phyloP scores from a whole-genome alignment of 2,329 filamentous ascomycete species.

The Cercospora zeae-maydis region DNA sequence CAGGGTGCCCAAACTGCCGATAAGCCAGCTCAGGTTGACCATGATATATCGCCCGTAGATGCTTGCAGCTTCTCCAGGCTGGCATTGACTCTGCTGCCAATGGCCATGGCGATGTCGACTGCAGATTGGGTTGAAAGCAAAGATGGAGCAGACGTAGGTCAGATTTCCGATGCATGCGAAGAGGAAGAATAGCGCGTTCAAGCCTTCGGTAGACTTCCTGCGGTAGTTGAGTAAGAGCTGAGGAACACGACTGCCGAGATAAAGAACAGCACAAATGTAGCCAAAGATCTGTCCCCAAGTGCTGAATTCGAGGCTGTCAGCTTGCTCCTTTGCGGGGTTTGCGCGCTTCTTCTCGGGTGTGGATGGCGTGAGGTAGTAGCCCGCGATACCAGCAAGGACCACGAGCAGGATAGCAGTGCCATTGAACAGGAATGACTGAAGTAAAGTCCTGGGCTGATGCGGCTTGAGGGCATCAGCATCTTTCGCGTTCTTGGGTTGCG shows the following conservation, averaged over 20 bases:
- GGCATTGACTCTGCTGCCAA: slow-evolving; percentile 50
- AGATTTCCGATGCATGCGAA: slow-evolving; percentile 95
- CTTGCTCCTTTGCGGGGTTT: slow-evolving; percentile 38
- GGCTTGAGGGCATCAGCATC: slow-evolving; percentile 38
- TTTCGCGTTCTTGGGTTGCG: slow-evolving; percentile 41
- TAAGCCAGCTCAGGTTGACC: slow-evolving; percentile 86
- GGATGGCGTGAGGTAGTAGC: slow-evolving; percentile 72
- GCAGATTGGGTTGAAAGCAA: slow-evolving; percentile 81
- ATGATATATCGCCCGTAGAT: slow-evolving; percentile 80
- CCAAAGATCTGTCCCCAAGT: slow-evolving; percentile 84
- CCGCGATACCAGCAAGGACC: slow-evolving; percentile 73
- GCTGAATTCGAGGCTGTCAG: slow-evolving; percentile 62
- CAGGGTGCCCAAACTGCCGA: slow-evolving; percentile 84
- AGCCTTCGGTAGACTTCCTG: slow-evolving; percentile 87
- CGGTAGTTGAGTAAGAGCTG: slow-evolving; percentile 90
- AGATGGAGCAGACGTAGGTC: slow-evolving; percentile 86
- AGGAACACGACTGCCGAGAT: slow-evolving; percentile 83
- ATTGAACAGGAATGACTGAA: slow-evolving; percentile 66
- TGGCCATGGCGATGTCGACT: slow-evolving; percentile 34
- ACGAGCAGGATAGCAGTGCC: slow-evolving; percentile 73
- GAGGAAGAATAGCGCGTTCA: slow-evolving; percentile 91
- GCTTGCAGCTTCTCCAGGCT: slow-evolving; percentile 58
- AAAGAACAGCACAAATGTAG: slow-evolving; percentile 83
- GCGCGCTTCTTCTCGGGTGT: slow-evolving; percentile 28
- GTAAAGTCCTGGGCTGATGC: slow-evolving; percentile 39